phyloP scores from a whole-genome alignment of 2,329 filamentous ascomycete genomes.

The Fusarium abutilonis region DNA sequence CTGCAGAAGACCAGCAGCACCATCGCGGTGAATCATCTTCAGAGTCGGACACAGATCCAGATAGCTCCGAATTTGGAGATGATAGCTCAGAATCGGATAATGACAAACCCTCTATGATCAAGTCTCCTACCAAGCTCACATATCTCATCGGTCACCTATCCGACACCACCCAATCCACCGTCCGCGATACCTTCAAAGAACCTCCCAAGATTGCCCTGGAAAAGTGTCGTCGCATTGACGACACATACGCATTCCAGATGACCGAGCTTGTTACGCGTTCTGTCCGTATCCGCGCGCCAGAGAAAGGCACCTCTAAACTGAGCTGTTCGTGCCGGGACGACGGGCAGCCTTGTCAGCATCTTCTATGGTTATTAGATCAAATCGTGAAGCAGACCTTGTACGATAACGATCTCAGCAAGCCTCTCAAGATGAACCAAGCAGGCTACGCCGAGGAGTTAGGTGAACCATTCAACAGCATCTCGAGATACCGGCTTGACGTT shows the following conservation, averaged over 20 bases:
- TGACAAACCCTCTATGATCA: conserved; percentile 45
- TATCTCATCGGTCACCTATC: conserved; percentile 56
- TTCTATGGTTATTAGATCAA: conserved; percentile 65
- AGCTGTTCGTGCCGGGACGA: conserved; percentile 58
- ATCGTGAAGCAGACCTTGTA: conserved; percentile 60
- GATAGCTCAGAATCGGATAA: conserved; percentile 50
- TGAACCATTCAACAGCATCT: conserved; percentile 60
- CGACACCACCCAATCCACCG: conserved; percentile 49
- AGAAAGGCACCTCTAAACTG: conserved; percentile 54
- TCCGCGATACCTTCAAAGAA: conserved; percentile 59
- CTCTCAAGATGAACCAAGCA: conserved; percentile 55
- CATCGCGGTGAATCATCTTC: conserved; percentile 43
- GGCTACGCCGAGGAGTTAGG: conserved; percentile 60
- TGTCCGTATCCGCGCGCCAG: conserved; percentile 58
- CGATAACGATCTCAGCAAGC: conserved; percentile 49
- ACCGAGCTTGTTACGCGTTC: conserved; percentile 63
- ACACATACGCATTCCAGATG: conserved; percentile 66
- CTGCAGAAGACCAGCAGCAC: conserved; percentile 9
- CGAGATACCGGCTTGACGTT: conserved; percentile 62
- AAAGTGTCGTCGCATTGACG: conserved; percentile 58
- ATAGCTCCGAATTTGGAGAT: conserved; percentile 30
- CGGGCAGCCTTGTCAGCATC: conserved; percentile 58
- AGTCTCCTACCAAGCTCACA: conserved; percentile 53
- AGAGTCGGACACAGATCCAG: conserved; percentile 42
- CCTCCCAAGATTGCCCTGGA: conserved; percentile 62